Evolutionary conservation across 2,329 filamentous ascomycete genomes (phyloP).

Genomic region (Paecilomyces fulvus): DNA sequence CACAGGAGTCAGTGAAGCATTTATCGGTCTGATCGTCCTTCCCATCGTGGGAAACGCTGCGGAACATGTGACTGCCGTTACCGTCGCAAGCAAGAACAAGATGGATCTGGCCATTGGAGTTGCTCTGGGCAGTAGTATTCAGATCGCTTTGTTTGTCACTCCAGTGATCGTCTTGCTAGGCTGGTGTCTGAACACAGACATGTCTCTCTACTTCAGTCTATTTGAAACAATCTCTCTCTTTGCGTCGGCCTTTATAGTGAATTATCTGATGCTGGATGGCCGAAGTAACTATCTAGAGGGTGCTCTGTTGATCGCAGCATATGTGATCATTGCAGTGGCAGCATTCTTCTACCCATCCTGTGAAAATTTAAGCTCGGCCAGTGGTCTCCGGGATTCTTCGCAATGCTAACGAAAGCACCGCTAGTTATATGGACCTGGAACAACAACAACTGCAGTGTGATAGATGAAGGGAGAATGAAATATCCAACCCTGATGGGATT

Average conservation of each 20-base stretch:
- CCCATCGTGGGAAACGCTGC: constrained; percentile 67
- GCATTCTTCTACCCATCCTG: constrained; percentile 58
- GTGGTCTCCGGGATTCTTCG: constrained; percentile 8
- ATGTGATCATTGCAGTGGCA: constrained; percentile 59
- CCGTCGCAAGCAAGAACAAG: constrained; percentile 65
- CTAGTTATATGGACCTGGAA: background rate
- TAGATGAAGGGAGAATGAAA: background rate
- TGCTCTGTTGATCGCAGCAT: constrained; percentile 53
- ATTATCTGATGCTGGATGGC: constrained; percentile 78
- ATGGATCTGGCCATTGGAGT: constrained; percentile 69
- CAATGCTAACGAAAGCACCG: background rate
- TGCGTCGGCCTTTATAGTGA: constrained; percentile 75
- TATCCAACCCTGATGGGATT: background rate
- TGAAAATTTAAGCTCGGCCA: constrained; percentile 36
- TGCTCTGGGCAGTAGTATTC: constrained; percentile 61
- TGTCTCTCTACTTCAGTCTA: constrained; percentile 75
- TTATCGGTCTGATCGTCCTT: constrained; percentile 63
- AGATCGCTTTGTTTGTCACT: constrained; percentile 63
- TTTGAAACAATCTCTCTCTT: constrained; percentile 87
- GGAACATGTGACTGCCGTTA: constrained; percentile 65
- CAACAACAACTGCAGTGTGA: background rate
- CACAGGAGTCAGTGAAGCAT: constrained; percentile 51
- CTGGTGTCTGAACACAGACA: constrained; percentile 59
- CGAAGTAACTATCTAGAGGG: constrained; percentile 83
- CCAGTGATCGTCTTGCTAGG: constrained; percentile 63